phyloP scores from a whole-genome alignment of 345 rosid species.

The Heritiera littoralis region DNA sequence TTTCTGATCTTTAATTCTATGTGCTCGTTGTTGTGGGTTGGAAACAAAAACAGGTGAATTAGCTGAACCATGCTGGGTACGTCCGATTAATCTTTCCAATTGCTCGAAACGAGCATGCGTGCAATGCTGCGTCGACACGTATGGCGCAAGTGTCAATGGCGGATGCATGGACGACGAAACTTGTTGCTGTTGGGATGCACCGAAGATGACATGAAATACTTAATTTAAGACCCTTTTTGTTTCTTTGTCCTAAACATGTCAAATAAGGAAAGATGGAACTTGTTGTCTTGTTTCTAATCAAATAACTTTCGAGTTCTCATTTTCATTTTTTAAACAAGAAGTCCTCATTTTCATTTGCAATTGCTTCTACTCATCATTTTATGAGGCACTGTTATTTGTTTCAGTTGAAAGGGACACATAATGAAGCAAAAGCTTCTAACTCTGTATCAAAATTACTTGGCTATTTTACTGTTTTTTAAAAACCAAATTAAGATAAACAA shows the following conservation, averaged over 20 bases:
- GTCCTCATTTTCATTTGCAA: too few species aligned
- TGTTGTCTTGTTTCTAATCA: neutral
- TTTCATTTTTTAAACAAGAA: too few species aligned
- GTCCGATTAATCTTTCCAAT: neutral
- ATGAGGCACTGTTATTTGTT: too few species aligned
- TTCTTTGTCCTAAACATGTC: neutral
- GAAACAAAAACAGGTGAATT: neutral
- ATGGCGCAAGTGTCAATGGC: constrained; percentile 5
- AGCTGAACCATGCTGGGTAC: neutral
- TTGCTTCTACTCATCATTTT: too few species aligned
- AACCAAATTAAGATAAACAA: too few species aligned
- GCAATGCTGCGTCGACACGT: neutral
- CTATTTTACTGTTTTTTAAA: too few species aligned
- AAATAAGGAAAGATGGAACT: neutral
- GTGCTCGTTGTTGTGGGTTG: neutral
- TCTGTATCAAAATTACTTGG: too few species aligned
- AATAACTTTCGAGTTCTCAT: neutral
- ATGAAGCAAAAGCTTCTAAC: too few species aligned
- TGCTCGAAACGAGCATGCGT: constrained; percentile 4
- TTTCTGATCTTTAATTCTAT: neutral
- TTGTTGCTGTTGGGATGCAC: neutral
- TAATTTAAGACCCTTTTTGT: neutral
- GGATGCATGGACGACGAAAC: neutral
- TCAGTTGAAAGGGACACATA: too few species aligned
- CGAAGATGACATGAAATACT: neutral